Percentiles rank a stretch among this genome's conserved stretches.
phyloP scores from a whole-genome alignment of 208 protist genomes.

The Acanthamoeba lenticulata region DNA sequence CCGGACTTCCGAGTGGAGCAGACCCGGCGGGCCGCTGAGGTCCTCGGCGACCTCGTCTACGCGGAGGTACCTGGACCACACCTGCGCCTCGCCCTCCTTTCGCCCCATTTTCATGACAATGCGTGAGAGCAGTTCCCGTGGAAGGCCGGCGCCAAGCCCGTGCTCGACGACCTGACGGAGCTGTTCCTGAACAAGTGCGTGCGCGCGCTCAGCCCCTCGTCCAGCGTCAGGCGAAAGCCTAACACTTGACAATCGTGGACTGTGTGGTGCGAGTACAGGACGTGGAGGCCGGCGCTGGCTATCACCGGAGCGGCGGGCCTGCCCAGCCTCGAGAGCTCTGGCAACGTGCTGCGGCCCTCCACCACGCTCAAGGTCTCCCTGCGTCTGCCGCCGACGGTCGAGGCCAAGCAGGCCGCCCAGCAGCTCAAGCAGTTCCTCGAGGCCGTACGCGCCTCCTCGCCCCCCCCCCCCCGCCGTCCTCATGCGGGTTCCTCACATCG shows the following conservation, averaged over 20 bases:
- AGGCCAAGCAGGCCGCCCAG: conserved; percentile 82
- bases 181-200: conserved; percentile 89
- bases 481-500: neutral
- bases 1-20: conserved; percentile 85
- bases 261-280: conserved; percentile 63
- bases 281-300: conserved; percentile 93
- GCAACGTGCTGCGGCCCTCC: conserved; percentile 93
- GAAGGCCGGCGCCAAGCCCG: conserved; percentile 65
- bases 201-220: neutral
- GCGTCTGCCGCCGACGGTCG: conserved; percentile 90
- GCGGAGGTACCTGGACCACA: neutral
- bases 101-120: too few species aligned
- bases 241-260: neutral
- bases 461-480: too few species aligned
- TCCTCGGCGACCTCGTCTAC: conserved; percentile 73
- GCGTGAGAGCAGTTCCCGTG: too few species aligned
- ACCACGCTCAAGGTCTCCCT: conserved; percentile 93
- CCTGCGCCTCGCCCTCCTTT: neutral
- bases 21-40: conserved; percentile 77
- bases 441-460: neutral
- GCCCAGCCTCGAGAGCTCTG: conserved; percentile 87
- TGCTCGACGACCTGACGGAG: conserved; percentile 85
- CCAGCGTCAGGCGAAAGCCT: too few species aligned
- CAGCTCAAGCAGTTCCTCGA: conserved; percentile 89
- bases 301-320: conserved; percentile 92